A percentile compares a stretch with the other conserved stretches of the same genome.
Evolutionary conservation across 2,329 filamentous ascomycete species (phyloP).

Genomic region (Neofusicoccum umdonicola): DNA sequence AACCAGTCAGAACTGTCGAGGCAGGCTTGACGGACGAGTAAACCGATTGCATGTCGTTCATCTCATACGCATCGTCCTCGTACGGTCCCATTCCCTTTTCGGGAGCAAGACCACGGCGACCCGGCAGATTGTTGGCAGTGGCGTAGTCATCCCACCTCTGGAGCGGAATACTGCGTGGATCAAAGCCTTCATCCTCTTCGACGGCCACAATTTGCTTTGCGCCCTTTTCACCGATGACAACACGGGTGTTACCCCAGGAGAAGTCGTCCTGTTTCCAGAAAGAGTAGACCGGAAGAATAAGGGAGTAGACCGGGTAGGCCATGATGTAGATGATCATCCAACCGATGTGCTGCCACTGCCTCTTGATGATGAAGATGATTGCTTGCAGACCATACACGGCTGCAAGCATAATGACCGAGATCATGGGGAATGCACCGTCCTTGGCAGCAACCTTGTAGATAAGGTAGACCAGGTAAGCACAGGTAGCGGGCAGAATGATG

Average conservation of each 20-base stretch:
- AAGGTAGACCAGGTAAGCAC: conserved; percentile 80
- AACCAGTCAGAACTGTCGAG: conserved; percentile 82
- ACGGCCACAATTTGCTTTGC: conserved; percentile 86
- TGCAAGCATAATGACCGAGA: conserved; percentile 85
- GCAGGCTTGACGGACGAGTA: conserved; percentile 89
- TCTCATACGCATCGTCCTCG: conserved; percentile 78
- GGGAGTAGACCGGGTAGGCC: conserved; percentile 87
- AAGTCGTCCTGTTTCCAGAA: conserved; percentile 99
- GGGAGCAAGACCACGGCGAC: conserved; percentile 70
- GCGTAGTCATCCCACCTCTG: conserved; percentile 99
- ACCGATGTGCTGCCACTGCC: conserved; percentile 96
- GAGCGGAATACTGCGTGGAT: conserved; percentile 87
- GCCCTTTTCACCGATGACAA: conserved; percentile 93
- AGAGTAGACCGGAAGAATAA: conserved; percentile 88
- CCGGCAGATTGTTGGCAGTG: conserved; percentile 78
- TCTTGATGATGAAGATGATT: conserved; percentile 92
- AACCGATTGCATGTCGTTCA: conserved; percentile 96
- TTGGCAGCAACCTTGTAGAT: conserved; percentile 73
- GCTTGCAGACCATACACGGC: conserved; percentile 94
- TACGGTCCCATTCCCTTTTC: conserved; percentile 64
- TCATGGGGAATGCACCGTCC: conserved; percentile 73
- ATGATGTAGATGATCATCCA: conserved; percentile 98
- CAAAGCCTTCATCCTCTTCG: conserved; percentile 77
- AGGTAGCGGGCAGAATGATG: conserved; percentile 85
- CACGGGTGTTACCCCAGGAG: conserved; percentile 96